Percentiles rank a stretch among this genome's conserved stretches.
Evolutionary conservation across 768 basidiomycete genomes (phyloP).

Genomic region (Tricholoma matsutake): DNA sequence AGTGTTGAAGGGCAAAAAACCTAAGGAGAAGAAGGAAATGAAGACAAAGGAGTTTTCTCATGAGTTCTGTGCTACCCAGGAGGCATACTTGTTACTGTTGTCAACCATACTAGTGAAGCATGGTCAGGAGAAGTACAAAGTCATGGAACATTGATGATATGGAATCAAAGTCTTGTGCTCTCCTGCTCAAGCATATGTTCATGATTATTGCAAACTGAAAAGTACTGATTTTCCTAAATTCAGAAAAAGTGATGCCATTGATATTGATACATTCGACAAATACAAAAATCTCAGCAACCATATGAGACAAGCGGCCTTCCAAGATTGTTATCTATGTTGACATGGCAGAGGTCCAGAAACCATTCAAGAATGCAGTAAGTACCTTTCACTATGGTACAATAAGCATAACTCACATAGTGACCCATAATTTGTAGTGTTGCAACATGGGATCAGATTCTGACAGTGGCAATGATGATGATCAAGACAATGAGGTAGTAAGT

Average conservation of each 20-base stretch:
- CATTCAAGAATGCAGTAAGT: background rate
- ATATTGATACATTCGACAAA: background rate
- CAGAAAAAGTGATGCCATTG: background rate
- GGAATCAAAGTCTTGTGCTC: background rate
- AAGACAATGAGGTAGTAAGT: background rate
- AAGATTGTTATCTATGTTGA: background rate
- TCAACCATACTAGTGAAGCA: background rate
- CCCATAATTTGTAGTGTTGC: background rate
- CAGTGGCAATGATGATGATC: background rate
- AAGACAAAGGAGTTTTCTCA: background rate
- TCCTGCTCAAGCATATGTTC: too few relatives aligned
- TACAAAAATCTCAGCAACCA: background rate
- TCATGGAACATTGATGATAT: background rate
- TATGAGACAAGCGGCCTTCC: background rate
- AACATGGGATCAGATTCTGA: background rate
- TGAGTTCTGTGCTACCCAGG: background rate
- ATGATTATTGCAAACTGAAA: too few relatives aligned
- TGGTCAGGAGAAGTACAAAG: background rate
- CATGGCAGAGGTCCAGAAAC: background rate
- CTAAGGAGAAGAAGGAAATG: background rate
- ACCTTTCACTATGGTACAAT: too few relatives aligned
- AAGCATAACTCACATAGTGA: background rate
- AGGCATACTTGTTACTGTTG: background rate
- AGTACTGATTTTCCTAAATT: background rate
- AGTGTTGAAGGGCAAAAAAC: too few relatives aligned